Conservation (phyloP, 2,329 filamentous ascomycete species). For the Acrocalymma vagum region DNA sequence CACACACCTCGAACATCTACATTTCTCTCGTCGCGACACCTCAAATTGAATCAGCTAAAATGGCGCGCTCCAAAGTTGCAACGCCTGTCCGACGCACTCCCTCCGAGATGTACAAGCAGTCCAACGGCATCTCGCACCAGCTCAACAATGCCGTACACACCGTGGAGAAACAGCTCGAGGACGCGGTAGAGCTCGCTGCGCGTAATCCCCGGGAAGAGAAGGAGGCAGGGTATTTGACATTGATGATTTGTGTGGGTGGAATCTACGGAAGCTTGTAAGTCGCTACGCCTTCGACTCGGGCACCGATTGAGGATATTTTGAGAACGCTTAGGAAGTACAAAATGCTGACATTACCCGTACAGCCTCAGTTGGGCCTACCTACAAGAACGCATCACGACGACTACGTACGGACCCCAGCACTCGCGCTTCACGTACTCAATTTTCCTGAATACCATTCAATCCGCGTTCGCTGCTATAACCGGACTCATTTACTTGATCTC, state of each 20-base stretch:
- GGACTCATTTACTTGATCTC: conserved; percentile 81
- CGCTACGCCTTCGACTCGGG: background rate
- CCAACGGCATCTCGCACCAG: conserved; percentile 31
- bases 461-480: conserved; percentile 82
- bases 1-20: background rate
- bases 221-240: conserved; percentile 71
- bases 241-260: conserved; percentile 87
- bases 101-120: conserved; percentile 31
- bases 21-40: background rate
- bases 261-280: conserved; percentile 95
- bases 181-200: conserved; percentile 39
- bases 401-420: conserved; percentile 73
- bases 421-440: conserved; percentile 88
- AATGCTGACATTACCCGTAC: conserved; percentile 12
- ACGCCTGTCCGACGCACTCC: conserved; percentile 35
- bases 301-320: background rate
- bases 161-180: conserved; percentile 39
- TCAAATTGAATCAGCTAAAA: conserved; percentile 16
- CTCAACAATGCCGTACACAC: conserved; percentile 34
- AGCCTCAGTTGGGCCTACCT: conserved; percentile 94
- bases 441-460: conserved; percentile 96
- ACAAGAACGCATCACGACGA: conserved; percentile 97
- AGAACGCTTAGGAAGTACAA: background rate
- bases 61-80: conserved; percentile 38
- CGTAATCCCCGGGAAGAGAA: conserved; percentile 44